Percentiles rank a stretch among this genome's conserved stretches.
Evolutionary conservation across 2,329 filamentous ascomycete genomes (phyloP).

Genomic region (Pseudovirgaria hyperparasitica): DNA sequence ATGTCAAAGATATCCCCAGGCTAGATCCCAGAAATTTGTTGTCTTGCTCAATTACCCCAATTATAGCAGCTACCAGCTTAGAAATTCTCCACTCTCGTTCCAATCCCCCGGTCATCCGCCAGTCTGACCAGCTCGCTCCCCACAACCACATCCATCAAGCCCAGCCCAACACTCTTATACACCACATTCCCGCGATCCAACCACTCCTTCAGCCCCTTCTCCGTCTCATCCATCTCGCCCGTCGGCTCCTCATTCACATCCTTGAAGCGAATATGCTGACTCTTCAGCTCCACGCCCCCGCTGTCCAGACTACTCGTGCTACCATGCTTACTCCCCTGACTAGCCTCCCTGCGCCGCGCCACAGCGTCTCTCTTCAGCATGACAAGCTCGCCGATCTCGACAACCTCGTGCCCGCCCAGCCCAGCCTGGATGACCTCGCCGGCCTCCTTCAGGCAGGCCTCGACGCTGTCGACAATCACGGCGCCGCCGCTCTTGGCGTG

Average conservation of each 20-base stretch:
- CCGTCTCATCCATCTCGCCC: conserved; percentile 20
- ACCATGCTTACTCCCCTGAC: conserved; percentile 17
- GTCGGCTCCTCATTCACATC: conserved; percentile 9
- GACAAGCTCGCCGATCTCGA: conserved; percentile 74
- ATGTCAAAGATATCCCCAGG: too few relatives aligned
- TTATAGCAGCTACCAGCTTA: conserved; percentile 11
- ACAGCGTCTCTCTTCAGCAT: conserved; percentile 47
- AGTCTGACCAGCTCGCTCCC: conserved; percentile 44
- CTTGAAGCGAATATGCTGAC: conserved; percentile 11
- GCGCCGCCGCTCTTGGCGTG: conserved; percentile 46
- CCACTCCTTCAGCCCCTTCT: conserved; percentile 41
- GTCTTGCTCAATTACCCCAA: too few relatives aligned
- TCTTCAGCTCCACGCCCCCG: conserved; percentile 13
- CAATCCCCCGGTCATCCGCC: conserved; percentile 42
- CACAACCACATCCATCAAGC: conserved; percentile 55
- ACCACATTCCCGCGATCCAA: conserved; percentile 51
- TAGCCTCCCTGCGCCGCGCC: conserved; percentile 13
- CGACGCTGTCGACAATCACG: conserved; percentile 54
- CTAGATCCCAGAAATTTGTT: too few relatives aligned
- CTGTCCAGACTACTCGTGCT: conserved; percentile 17
- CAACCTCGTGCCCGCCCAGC: conserved; percentile 59
- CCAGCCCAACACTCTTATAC: conserved; percentile 57
- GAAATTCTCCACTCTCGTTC: conserved; percentile 39
- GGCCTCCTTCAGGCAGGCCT: conserved; percentile 68
- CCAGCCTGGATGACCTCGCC: conserved; percentile 76